These are phyloP conservation scores for Ceratocystis papillata DNA, from an alignment of 2,329 filamentous ascomycete genomes.

Conservation along the genomic window DNA sequence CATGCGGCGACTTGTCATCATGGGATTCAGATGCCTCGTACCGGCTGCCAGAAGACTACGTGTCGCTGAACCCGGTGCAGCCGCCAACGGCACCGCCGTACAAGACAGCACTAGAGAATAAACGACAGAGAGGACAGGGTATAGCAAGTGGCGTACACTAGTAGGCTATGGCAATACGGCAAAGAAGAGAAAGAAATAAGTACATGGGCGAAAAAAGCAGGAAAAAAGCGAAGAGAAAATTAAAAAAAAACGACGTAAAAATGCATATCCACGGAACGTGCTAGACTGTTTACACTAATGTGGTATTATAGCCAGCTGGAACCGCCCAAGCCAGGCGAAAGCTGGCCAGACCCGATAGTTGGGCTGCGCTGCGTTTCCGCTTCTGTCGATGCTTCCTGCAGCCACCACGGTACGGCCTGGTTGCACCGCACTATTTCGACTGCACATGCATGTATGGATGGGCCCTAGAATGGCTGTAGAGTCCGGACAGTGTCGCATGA, in stretches of 20 bases:
- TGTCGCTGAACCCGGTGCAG: slow-evolving; percentile 84
- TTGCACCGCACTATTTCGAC: no score
- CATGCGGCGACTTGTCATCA: slow-evolving; percentile 89
- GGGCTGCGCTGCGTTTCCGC: neutral
- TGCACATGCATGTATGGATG: neutral
- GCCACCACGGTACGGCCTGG: no score
- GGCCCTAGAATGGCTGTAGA: neutral
- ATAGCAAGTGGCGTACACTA: slow-evolving; percentile 51
- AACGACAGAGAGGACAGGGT: slow-evolving; percentile 62
- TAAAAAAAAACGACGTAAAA: neutral
- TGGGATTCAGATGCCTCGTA: slow-evolving; percentile 97
- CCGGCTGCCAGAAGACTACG: slow-evolving; percentile 70
- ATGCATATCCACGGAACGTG: neutral
- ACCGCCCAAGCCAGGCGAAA: neutral
- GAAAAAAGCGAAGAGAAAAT: neutral
- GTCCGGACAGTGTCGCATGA: neutral
- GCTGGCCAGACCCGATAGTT: neutral
- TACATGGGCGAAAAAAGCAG: neutral
- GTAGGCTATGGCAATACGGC: neutral
- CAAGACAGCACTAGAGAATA: slow-evolving; percentile 69
- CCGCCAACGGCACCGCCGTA: slow-evolving; percentile 94
- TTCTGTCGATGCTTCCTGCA: no score
- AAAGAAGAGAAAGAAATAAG: slow-evolving; percentile 24
- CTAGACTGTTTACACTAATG: neutral
- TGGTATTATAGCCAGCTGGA: neutral